These are phyloP conservation scores for barrel medic (Medicago truncatula) DNA, from an alignment of 306 rosid species.

Conservation along the genomic window MtrunA17r5.0-ANR NC_053047.1:894501-895000, in stretches of 20 bases:
- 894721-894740: constrained; percentile 30
- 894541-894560: no score
- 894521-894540: no score
- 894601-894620: no score
- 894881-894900: constrained; percentile 83
- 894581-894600: no score
- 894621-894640: no score
- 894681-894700: background rate
- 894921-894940: constrained; percentile 85
- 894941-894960: constrained; percentile 92
- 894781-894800: constrained; percentile 54
- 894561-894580: no score
- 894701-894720: constrained; percentile 20
- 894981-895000: constrained; percentile 88
- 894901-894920: constrained; percentile 76
- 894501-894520: no score
- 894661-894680: no score
- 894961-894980: constrained; percentile 91
- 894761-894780: constrained; percentile 18
- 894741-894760: constrained; percentile 4
- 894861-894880: constrained; percentile 74
- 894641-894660: no score
- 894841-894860: constrained; percentile 69
- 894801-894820: constrained; percentile 93
- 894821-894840: constrained; percentile 89